These are phyloP conservation scores for Ensete glaucum DNA, from an alignment of 176 grass and related monocot genomes.

Conservation along the genomic window DNA sequence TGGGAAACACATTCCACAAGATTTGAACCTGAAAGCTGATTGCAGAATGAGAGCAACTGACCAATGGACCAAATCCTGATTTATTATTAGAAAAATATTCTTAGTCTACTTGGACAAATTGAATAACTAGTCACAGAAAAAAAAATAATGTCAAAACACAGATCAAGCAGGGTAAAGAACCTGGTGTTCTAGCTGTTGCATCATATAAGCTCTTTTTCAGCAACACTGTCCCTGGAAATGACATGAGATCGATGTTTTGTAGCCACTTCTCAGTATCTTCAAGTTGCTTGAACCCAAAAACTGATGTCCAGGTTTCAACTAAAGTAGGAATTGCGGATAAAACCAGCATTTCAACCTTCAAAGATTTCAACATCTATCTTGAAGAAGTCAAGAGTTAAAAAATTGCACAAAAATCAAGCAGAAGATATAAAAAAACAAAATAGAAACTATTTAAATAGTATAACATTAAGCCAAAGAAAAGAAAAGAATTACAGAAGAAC, in stretches of 20 bases:
- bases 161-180: neutral
- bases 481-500: neutral
- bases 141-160: neutral
- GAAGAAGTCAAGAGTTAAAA: neutral
- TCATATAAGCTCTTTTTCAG: slow-evolving; percentile 51
- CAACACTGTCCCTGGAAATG: slow-evolving; percentile 46
- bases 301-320: slow-evolving; percentile 8
- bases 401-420: neutral
- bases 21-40: neutral
- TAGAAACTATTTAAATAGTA: neutral
- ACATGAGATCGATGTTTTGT: slow-evolving; percentile 42
- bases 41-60: neutral
- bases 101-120: neutral
- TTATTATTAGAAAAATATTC: neutral
- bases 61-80: neutral
- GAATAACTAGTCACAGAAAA: neutral
- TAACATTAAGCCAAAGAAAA: neutral
- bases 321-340: slow-evolving; percentile 8
- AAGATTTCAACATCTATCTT: slow-evolving; percentile 7
- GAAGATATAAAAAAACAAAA: neutral
- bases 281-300: slow-evolving; percentile 49
- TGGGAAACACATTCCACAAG: neutral
- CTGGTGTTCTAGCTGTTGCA: slow-evolving; percentile 17
- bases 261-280: slow-evolving; percentile 52
- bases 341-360: slow-evolving; percentile 5